A percentile compares a stretch with the other conserved stretches of the same genome.
phyloP scores from a whole-genome alignment of 2,329 filamentous ascomycete genomes.

The Aspergillus arachidicola region DNA sequence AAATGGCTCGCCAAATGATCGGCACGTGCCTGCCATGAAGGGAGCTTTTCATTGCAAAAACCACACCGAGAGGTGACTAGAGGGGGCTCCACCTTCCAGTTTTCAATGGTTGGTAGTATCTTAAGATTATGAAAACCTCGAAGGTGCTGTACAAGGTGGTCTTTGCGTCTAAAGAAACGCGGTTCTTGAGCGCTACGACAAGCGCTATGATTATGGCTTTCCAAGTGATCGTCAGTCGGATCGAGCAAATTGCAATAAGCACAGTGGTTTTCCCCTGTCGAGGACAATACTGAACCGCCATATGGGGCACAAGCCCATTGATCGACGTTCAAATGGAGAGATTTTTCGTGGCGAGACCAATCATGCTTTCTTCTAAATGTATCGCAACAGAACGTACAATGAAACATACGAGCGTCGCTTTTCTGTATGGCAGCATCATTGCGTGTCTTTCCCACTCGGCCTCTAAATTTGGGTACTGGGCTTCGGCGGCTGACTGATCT shows the following conservation, averaged over 20 bases:
- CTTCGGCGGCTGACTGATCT: not conserved
- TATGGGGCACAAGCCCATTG: conserved; percentile 13
- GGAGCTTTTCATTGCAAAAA: conserved; percentile 12
- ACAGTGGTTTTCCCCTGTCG: conserved; percentile 7
- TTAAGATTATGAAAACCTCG: conserved; percentile 10
- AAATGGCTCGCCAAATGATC: conserved; percentile 16
- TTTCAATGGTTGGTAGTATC: conserved; percentile 12
- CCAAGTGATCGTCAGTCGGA: conserved; percentile 11
- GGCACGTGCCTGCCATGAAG: conserved; percentile 7
- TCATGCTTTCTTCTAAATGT: conserved; percentile 13
- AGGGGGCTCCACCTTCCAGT: conserved; percentile 14
- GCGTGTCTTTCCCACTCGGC: not conserved
- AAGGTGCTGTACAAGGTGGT: conserved; percentile 18
- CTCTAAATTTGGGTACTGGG: not conserved
- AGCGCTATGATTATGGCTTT: conserved; percentile 10
- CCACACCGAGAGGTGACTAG: conserved; percentile 16
- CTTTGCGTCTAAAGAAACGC: conserved; percentile 14
- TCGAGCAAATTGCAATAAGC: conserved; percentile 11
- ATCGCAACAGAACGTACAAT: conserved; percentile 19
- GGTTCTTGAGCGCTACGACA: conserved; percentile 1
- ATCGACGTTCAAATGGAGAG: conserved; percentile 16
- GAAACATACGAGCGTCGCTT: not conserved
- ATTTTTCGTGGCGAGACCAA: conserved; percentile 16
- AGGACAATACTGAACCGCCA: conserved; percentile 4
- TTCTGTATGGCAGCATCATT: not conserved